Evolutionary conservation across 225 moss, liverwort and hornwort genomes (phyloP), one percentile per base, ranked within the genome.

Genomic region (Bryoerythrophyllum caledonicum): DNA sequence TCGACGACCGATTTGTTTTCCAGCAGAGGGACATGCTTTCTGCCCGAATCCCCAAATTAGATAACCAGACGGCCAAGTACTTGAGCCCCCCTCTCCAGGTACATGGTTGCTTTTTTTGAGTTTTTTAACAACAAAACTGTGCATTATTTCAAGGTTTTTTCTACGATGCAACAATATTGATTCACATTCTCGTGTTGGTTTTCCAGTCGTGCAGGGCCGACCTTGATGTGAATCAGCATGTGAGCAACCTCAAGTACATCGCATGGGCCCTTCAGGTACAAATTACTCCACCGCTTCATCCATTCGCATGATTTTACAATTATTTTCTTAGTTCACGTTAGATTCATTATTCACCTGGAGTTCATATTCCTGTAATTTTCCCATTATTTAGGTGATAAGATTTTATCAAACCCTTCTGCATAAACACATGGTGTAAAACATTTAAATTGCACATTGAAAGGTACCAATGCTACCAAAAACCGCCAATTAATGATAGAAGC

Each of bases 141-240:
- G 43, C 23, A 26, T 19, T 4, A 26, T 9, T 69, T 6, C 7
- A 1, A 57, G 10, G 17, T 13, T 23, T 14, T 58, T 27, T 37
- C 37, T n/a, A 1, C n/a, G 14, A 59, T 27, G 30, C 8, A 27
- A 8, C 32, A 3, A 32, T 4, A n/a, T n/a, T n/a, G n/a, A n/a
- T n/a, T n/a, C n/a, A n/a, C 41, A 24, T 14, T 1, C 25, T 8
- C 24, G 9, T 35, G 53, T 61, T 71, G 67, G 1, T 28, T 81
- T 49, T 78, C 75, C 54, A 60, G 70, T 60, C 76, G 75, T 70
- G 73, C 28, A 62, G 80, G 74, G 68, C 46, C 65, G 84, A 91
- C 53, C 71, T 91, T 25, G 88, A 88, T 25, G 58, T 75, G 71
- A 91, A 88, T 64, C 81, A 84, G 24, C 86, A 88, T 40, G 82